Evolutionary conservation across 2,329 filamentous ascomycete genomes (phyloP), one percentile per base, ranked within the genome.

Genomic region (Talaromyces sp.): DNA sequence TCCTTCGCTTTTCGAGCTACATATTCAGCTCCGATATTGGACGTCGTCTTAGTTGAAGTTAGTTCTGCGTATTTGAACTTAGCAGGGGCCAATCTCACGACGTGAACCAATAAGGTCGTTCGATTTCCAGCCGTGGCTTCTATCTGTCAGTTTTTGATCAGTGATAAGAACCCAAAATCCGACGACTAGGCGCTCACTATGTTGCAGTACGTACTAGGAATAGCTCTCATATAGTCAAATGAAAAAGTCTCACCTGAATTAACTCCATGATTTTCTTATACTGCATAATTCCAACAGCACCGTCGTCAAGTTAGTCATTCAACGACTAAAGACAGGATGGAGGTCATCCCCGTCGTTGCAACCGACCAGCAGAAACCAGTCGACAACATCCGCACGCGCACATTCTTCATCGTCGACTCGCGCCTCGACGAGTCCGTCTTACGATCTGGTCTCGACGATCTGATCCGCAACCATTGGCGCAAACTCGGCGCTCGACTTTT

Each of bases 381-480:
- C 31, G 2, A 37, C 31, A 50, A 39, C 42, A 59, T 50, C 21
- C 57, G 57, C 14, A 59, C 42, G 16, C 57, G 57, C 23, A 28
- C 31, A 46, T 50, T 59, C 31, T 59, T 50, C 31, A 59, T 59
- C 18, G 12, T 50, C 57, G 57, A 59, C 31, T 21, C 44, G 9
- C 28, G 25, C 5, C 40, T 59, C n/a, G 31, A 50, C 7, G 57
- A 59, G 16, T 37, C n/a, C 12, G 9, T 18, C 3, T 9, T 59
- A 1, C 31, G 46, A 18, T 37, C 42, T 12, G 42, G 31, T 5
- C 57, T 59, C 3, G 42, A 50, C 7, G 9, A 37, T n/a, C 31
- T 59, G n/a, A 59, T 59, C 31, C 57, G 57, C 7, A 21, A 50
- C 42, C 42, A 59, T 31, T 59, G 57, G 57, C 57, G 57, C 57